Evolutionary conservation across 129 eudicot species (phyloP), one percentile per base, ranked within the genome.

Genomic region (Cynara cardunculus): DNA sequence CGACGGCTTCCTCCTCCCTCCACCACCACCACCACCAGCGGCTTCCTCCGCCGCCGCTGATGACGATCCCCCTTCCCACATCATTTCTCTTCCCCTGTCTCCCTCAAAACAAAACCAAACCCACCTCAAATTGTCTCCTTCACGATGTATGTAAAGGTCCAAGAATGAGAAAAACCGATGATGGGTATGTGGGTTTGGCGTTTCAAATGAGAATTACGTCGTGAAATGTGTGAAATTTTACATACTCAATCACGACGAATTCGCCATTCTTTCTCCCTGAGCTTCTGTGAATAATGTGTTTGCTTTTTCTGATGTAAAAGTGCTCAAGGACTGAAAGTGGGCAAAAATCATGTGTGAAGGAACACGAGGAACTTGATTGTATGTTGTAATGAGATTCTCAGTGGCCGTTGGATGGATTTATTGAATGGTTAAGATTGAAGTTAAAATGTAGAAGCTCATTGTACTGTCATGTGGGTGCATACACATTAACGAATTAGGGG

Each of bases 1-100:
- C 18, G 96, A 91, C 35, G 96, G 96, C 79, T 91, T 91, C 86
- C 96, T 81, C 91, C 96, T 73, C 69, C 89, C 93, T 32, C 82
- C 82, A 2, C 84, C 79, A 0, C 35, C 87, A 1, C 83, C 89
- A 2, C 78, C 84, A 0, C 71, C 86, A 16, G 2, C 46, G 2
- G 2, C 56, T 18, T 14, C 62, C 62, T 4, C 62, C 1, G 87
- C 71, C 21, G 86, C 80, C 25, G 84, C 56, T 0, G 89, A 83
- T 9, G 89, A 34, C 24, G 88, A 76, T 34, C 88, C 87, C 44
- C 80, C 92, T 80, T 87, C 87, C 84, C 87, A 84, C 90, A 78
- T 81, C 92, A 81, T 84, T 80, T 41, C 35, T 53, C 67, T 68
- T n/a, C n/a, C n/a, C n/a, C n/a, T n/a, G n/a, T n/a, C n/a, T n/a